phyloP scores from a whole-genome alignment of 768 basidiomycete genomes.

The Suillus alpinus region DNA sequence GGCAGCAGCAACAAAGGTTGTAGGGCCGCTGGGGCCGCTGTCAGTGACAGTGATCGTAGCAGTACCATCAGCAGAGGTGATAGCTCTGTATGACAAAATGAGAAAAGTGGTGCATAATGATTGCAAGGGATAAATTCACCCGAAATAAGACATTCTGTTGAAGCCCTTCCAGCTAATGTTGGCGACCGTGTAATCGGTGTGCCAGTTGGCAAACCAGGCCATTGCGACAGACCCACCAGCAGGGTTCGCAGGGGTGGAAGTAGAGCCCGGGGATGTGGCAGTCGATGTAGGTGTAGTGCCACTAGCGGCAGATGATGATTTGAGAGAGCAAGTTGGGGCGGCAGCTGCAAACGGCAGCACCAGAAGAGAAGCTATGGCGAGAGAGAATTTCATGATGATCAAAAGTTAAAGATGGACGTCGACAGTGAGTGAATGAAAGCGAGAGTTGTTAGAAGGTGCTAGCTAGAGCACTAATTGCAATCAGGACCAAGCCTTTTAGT shows the following conservation, averaged over 20 bases:
- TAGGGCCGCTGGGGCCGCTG: constrained; percentile 6
- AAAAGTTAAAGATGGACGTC: constrained; percentile 3
- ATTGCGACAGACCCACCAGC: constrained; percentile 39
- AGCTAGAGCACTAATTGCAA: constrained; percentile 7
- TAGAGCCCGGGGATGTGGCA: constrained; percentile 9
- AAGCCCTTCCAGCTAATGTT: constrained; percentile 66
- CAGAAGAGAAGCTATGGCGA: constrained; percentile 20
- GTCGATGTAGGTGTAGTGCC: constrained; percentile 2
- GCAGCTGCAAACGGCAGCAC: constrained; percentile 26
- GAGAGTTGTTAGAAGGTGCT: constrained; percentile 4
- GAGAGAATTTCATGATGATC: constrained; percentile 15
- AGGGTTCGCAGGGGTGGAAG: background rate
- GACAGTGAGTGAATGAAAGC: constrained; percentile 5
- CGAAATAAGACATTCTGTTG: constrained; percentile 66
- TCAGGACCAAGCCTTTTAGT: background rate
- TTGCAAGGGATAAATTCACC: constrained; percentile 23
- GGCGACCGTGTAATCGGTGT: constrained; percentile 44
- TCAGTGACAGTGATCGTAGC: constrained; percentile 12
- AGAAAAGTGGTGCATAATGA: background rate
- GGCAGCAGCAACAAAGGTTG: constrained; percentile 23
- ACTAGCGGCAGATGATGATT: constrained; percentile 2
- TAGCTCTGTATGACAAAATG: background rate
- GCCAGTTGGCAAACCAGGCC: constrained; percentile 74
- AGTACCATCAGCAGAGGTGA: constrained; percentile 14
- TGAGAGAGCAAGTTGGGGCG: constrained; percentile 27